Percentiles rank a stretch among this genome's conserved stretches.
Evolutionary conservation across 148 eudicot genomes (phyloP).

Genomic region (Chenopodium album): DNA sequence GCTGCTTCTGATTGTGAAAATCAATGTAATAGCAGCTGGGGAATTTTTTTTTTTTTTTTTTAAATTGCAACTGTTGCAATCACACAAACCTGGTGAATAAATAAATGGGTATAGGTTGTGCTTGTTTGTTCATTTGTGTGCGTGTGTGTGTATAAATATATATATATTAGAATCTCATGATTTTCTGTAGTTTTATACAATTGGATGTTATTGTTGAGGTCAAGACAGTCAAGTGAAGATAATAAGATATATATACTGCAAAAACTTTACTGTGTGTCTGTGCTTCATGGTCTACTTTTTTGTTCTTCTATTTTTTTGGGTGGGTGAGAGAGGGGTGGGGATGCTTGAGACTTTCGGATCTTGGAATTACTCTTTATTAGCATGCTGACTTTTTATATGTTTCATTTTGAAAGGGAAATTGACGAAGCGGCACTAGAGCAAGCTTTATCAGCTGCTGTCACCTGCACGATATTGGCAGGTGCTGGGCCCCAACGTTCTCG

Average conservation of each 20-base stretch:
- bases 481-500: conserved; percentile 98
- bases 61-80: not conserved
- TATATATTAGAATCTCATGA: no score
- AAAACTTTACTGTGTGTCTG: not conserved
- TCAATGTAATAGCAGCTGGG: not conserved
- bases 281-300: not conserved
- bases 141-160: no score
- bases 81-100: not conserved
- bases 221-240: no score
- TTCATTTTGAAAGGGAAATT: conserved; percentile 39
- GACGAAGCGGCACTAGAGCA: conserved; percentile 94
- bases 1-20: not conserved
- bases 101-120: not conserved
- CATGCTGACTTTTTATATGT: conserved; percentile 9
- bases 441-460: conserved; percentile 91
- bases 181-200: no score
- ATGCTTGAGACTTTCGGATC: not conserved
- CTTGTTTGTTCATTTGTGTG: not conserved
- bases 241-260: no score
- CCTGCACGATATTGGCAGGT: conserved; percentile 98
- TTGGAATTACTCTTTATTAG: not conserved
- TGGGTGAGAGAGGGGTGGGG: not conserved
- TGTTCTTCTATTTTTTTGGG: no score
- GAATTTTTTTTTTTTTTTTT: not conserved
- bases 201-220: no score